Conservation (phyloP, 2,329 filamentous ascomycete species). For the Fusarium humuli region DNA sequence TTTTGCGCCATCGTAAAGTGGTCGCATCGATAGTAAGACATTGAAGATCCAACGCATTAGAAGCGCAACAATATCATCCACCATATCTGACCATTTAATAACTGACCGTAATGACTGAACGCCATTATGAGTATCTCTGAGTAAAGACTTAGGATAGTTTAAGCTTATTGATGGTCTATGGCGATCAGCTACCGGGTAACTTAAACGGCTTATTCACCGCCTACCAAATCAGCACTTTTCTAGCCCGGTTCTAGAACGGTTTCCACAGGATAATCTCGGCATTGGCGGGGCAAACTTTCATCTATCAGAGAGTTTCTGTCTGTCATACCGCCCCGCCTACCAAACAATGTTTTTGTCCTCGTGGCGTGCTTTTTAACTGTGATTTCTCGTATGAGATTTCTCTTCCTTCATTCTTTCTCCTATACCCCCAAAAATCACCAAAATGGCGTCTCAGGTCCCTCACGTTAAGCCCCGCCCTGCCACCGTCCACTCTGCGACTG, state of each 20-base stretch:
- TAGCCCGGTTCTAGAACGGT: slow-evolving; percentile 26
- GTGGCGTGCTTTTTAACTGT: slow-evolving; percentile 44
- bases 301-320: slow-evolving; percentile 4
- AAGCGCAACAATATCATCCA: fast-evolving
- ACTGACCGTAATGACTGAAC: not conserved
- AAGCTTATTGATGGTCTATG: no score
- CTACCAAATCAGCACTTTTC: slow-evolving; percentile 13
- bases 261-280: slow-evolving; percentile 47
- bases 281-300: slow-evolving; percentile 47
- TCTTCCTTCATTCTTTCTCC: no score
- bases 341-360: slow-evolving; percentile 35
- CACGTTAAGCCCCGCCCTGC: slow-evolving; percentile 50
- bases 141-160: not conserved
- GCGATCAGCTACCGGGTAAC: slow-evolving; percentile 18
- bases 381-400: slow-evolving; percentile 26
- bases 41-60: not conserved
- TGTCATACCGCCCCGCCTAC: slow-evolving; percentile 37
- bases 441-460: slow-evolving; percentile 48
- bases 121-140: not conserved
- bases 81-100: no score
- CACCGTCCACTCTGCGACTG: slow-evolving; percentile 73
- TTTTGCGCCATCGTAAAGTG: not conserved
- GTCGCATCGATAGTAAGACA: not conserved
- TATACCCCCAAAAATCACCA: not conserved
- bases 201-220: slow-evolving; percentile 7